These are phyloP conservation scores for Trypanosomatidae sp. DNA, from an alignment of 208 protist species.

Conservation along the genomic window DNA sequence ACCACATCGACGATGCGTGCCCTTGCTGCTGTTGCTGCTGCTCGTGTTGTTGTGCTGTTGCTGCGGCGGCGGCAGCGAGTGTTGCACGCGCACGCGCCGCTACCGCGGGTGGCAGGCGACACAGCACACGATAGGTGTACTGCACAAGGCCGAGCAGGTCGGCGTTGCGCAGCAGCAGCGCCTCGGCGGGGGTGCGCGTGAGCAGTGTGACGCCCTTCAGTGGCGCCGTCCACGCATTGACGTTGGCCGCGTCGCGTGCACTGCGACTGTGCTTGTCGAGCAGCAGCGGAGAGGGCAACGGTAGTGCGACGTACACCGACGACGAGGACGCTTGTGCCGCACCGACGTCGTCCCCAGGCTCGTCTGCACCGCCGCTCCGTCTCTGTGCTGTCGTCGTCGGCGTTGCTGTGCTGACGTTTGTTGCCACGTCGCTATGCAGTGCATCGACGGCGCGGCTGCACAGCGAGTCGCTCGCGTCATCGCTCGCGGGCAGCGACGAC, in stretches of 20 bases:
- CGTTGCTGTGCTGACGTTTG: no score
- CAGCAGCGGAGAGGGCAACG: conserved; percentile 10
- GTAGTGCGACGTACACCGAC: no score
- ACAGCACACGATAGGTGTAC: conserved; percentile 51
- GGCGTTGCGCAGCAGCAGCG: conserved; percentile 47
- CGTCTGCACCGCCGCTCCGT: no score
- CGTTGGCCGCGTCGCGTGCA: conserved; percentile 2
- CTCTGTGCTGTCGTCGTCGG: no score
- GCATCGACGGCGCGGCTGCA: conserved; percentile 22
- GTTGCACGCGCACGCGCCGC: conserved; percentile 7
- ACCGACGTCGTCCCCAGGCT: conserved; percentile 16
- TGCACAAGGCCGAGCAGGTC: no score
- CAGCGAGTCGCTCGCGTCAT: conserved; percentile 44
- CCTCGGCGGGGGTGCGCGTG: conserved; percentile 15
- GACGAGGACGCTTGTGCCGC: no score
- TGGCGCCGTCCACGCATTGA: conserved; percentile 34
- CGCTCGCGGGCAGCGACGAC: background rate
- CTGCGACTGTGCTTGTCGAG: background rate
- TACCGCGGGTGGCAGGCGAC: conserved; percentile 32
- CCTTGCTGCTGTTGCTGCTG: background rate
- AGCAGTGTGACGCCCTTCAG: conserved; percentile 43
- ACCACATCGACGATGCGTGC: background rate
- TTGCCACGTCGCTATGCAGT: no score
- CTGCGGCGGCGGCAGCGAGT: background rate
- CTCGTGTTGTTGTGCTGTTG: background rate